Evolutionary conservation across 169 alveolate species (phyloP).

Genomic region (Plasmodium vivax): DNA sequence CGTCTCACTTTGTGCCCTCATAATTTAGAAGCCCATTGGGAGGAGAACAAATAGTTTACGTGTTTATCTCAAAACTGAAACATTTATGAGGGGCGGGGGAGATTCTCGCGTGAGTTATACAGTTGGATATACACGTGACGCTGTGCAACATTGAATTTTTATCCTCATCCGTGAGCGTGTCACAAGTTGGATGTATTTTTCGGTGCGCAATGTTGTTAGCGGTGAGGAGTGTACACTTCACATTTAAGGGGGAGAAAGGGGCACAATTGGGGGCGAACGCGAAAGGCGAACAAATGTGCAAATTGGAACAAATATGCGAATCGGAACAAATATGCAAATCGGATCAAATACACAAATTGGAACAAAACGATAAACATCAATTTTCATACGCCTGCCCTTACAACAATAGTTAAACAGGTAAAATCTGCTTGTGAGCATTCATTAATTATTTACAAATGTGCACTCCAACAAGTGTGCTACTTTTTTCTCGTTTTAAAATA

Average conservation of each 20-base stretch:
- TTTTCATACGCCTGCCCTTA: background rate
- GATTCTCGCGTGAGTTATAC: background rate
- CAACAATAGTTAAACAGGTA: background rate
- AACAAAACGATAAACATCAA: background rate
- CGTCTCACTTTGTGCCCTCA: slow-evolving; percentile 63
- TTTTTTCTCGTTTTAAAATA: background rate
- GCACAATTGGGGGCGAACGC: background rate
- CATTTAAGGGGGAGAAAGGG: background rate
- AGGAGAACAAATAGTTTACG: background rate
- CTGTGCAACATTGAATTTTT: slow-evolving; percentile 5
- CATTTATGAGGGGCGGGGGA: slow-evolving; percentile 5
- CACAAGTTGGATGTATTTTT: background rate
- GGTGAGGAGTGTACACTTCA: background rate
- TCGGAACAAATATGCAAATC: background rate
- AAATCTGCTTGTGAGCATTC: background rate
- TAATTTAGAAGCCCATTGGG: background rate
- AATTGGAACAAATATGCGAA: background rate
- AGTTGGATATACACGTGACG: slow-evolving; percentile 5
- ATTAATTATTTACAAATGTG: slow-evolving; percentile 7
- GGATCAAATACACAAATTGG: too few species aligned
- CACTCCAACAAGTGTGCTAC: background rate
- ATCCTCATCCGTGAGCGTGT: background rate
- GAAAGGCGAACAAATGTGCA: background rate
- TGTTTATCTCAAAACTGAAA: background rate
- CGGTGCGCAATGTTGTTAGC: background rate